Evolutionary conservation across 176 grass and related monocot genomes (phyloP), one percentile per base, ranked within the genome.

Genomic region (Aegilops tauschii): DNA sequence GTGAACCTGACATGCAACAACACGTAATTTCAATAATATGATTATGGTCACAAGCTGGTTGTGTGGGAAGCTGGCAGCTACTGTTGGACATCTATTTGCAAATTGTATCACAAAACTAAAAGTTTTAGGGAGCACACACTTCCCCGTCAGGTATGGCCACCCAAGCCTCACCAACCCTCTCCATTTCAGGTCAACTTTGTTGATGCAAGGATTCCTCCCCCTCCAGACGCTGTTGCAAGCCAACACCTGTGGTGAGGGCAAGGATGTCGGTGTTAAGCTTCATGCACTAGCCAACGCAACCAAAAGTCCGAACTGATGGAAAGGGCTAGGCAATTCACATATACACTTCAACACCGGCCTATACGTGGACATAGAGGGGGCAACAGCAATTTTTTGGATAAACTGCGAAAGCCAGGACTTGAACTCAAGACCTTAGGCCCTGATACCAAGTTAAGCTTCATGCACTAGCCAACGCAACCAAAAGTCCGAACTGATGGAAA

Each of bases 1-100:
- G 73, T 94, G 83, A 32, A 82, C 84, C 93, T 94, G 70, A 20
- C 64, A 87, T 90, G 64, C 35, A 56, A 85, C 40, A 85, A 54
- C 31, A 83, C 17, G 36, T 78, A 45, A 79, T 34, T 44, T 70
- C 40, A 72, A 27, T 72, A 30, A 65, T 40, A 65, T 83, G 39
- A 72, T 69, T 65, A 82, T 50, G 50, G 78, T 63, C 29, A 77
- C 56, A 77, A 52, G 9, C 32, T 82, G 42, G 44, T 37, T 82
- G n/a, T 86, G 36, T 8, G 13, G 20, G 56, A 77, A 14, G 37
- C 36, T 8, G 20, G 21, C 58, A 86, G 21, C 56, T 54, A 44
- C 52, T 23, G 64, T 18, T 76, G 45, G 74, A 67, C 29, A 62
- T 90, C n/a, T 65, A 11, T 73, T 61, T 72, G 17, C 12, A 30